Base-by-base conservation (phyloP, 768 basidiomycete species). In the Podaxis carcinomalis region DNA sequence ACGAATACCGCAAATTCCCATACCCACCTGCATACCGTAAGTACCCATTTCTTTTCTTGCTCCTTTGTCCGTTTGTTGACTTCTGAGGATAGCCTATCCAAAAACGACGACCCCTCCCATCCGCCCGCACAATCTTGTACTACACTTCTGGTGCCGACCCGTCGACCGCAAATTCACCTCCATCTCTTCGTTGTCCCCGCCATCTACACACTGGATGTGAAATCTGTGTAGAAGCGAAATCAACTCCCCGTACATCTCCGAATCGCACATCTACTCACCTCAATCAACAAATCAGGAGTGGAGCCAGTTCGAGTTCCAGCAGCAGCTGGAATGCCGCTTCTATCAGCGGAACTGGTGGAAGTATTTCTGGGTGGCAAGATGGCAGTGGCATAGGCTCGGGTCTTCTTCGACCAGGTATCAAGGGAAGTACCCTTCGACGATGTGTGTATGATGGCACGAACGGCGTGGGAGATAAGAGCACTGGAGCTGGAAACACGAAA, bases 341-440 rank as follows among this genome's bases (percentile, higher is more conserved):
- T 7, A 21, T 27, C 4, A 13, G 25, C 9, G 19, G 25, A 14
- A 42, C 14, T 2, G 79, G 78, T 21, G 81, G 81, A 6, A 83
- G 84, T 1, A 79, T 91, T 44, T 83, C 83, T 1, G 90, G 89
- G 2, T 90, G 88, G 86, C 84, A 85, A 65, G 89, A 91, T 56
- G 86, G 88, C 5, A 83, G 81, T 62, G 90, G 90, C 13, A 81
- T 91, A 51, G 90, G 90, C 10, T 83, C 85, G 2, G 90, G 90
- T 2, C 78, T 91, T 28, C 74, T 86, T 25, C 75, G 81, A 25
- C 82, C 85, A 23, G 83, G 81, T 13, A 70, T 77, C 10, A 66
- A 75, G 23, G 89, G 89, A 10, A 88, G 79, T 62, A 82, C 79
- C 7, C 69, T 92, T 60, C 79, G 88, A 50, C 78, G 89, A 27